Base-by-base conservation (phyloP, 345 rosid genomes). In the Bruguiera parviflora region DNA sequence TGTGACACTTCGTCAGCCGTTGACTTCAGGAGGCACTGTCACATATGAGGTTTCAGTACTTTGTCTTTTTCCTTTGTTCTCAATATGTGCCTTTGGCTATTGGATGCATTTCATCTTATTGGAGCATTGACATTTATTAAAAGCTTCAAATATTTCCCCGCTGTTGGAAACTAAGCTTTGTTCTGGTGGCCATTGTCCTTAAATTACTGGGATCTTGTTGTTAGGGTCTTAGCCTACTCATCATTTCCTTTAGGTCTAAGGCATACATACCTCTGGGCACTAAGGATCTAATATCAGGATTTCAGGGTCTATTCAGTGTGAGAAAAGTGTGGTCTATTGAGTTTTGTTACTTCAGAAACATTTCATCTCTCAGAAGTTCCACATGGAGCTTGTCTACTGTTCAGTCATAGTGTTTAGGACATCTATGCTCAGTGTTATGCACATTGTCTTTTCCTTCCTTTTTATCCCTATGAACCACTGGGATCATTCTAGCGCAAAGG, bases 1-100 rank as follows among this genome's bases (percentile, higher is more conserved):
- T 1, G 98, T 89, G 49, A 90, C 96, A 32, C 91, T 95, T 68
- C 84, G 82, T 49, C 97, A 95, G 81, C 85, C 97, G 22, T 79
- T 92, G 47, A 77, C 87, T 52, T 85, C 97, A 56, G 89, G 89
- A 31, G 92, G 96, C 77, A 79, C 85, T 15, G 87, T 92, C 53
- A 88, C 89, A 67, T 95, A 90, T 65, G 99, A 95, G 99, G 99
- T 95, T 78, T 37, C 71, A 67, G n/a, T 61, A 56, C 74, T 63
- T 63, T 73, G 15, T 28, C 52, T 20, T 25, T 22, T 43, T 29
- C 22, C 47, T 16, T 67, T 22, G 8, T 8, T 55, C 3, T 33
- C 56, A 46, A 15, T 46, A 56, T 29, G 28, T 24, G 28, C 10
- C 25, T 27, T 24, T 24, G 8, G 29, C 29, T 10, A 47, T 15